Conservation (phyloP, 2,329 filamentous ascomycete genomes). For the Colletotrichum sp. region DNA sequence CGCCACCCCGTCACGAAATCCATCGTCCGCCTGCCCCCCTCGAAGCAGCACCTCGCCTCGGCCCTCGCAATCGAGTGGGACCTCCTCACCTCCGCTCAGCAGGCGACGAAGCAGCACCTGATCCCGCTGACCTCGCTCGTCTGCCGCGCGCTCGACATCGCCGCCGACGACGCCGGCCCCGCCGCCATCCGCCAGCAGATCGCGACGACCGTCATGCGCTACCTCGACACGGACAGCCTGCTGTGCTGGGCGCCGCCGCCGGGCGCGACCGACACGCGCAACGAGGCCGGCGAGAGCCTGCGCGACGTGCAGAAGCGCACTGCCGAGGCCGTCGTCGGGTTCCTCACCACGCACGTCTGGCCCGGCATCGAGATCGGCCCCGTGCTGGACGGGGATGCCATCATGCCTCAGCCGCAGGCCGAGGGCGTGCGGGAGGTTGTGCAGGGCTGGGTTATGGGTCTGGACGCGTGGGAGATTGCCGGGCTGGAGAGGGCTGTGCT, state of each 20-base stretch:
- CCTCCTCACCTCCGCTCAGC: constrained; percentile 77
- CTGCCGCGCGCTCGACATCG: constrained; percentile 84
- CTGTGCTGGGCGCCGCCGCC: constrained; percentile 81
- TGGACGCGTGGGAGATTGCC: constrained; percentile 82
- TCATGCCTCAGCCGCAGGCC: constrained; percentile 77
- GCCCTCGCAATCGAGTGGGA: constrained; percentile 96
- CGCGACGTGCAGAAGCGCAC: constrained; percentile 74
- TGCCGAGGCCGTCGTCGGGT: constrained; percentile 73
- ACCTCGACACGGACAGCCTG: constrained; percentile 89
- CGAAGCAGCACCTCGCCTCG: constrained; percentile 81
- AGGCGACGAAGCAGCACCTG: constrained; percentile 84
- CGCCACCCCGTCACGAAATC: constrained; percentile 76
- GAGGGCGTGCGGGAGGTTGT: constrained; percentile 79
- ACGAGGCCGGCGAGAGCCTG: constrained; percentile 62
- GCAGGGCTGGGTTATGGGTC: constrained; percentile 74
- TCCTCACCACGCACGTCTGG: constrained; percentile 78
- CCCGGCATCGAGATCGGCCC: constrained; percentile 80
- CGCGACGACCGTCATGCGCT: constrained; percentile 74
- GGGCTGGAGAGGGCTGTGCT: constrained; percentile 84
- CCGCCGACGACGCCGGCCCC: constrained; percentile 62
- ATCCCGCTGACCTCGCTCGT: constrained; percentile 88
- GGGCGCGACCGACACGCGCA: constrained; percentile 50
- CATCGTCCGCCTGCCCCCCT: constrained; percentile 72
- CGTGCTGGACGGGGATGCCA: constrained; percentile 79
- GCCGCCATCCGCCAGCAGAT: constrained; percentile 69